These are phyloP conservation scores for Emmonsiellopsis sp. DNA, from an alignment of 2,329 filamentous ascomycete genomes.

Conservation along the genomic window DNA sequence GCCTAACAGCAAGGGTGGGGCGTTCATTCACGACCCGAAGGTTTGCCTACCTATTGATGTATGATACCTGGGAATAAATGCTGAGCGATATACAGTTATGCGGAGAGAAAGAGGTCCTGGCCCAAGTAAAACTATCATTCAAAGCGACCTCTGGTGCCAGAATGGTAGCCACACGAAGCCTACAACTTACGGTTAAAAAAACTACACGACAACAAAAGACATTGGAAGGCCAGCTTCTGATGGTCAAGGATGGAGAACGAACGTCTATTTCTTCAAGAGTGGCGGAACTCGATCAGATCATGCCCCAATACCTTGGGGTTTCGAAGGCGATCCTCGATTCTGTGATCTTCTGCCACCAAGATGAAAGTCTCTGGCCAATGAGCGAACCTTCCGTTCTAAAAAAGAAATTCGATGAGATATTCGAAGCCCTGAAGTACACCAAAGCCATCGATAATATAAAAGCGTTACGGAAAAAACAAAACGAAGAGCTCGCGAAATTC, in stretches of 20 bases:
- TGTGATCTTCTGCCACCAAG: constrained; percentile 98
- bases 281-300: constrained; percentile 70
- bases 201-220: constrained; percentile 67
- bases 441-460: constrained; percentile 97
- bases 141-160: constrained; percentile 65
- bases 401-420: constrained; percentile 94
- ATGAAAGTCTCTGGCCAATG: constrained; percentile 95
- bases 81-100: constrained; percentile 45
- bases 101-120: constrained; percentile 79
- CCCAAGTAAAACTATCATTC: constrained; percentile 86
- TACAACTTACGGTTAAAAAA: constrained; percentile 84
- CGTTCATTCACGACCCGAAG: constrained; percentile 97
- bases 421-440: constrained; percentile 92
- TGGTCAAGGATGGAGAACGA: constrained; percentile 70
- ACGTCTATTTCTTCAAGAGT: constrained; percentile 70
- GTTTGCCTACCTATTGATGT: constrained; percentile 28
- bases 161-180: constrained; percentile 73
- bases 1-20: constrained; percentile 78
- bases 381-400: constrained; percentile 79
- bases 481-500: constrained; percentile 61
- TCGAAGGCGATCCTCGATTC: constrained; percentile 82
- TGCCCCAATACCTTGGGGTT: constrained; percentile 81
- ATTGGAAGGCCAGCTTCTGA: constrained; percentile 68
- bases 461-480: constrained; percentile 70
- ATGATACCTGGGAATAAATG: background rate